Percentiles rank a stretch among this genome's conserved stretches.
phyloP scores from a whole-genome alignment of 345 rosid species.

The Kandelia obovata region DNA sequence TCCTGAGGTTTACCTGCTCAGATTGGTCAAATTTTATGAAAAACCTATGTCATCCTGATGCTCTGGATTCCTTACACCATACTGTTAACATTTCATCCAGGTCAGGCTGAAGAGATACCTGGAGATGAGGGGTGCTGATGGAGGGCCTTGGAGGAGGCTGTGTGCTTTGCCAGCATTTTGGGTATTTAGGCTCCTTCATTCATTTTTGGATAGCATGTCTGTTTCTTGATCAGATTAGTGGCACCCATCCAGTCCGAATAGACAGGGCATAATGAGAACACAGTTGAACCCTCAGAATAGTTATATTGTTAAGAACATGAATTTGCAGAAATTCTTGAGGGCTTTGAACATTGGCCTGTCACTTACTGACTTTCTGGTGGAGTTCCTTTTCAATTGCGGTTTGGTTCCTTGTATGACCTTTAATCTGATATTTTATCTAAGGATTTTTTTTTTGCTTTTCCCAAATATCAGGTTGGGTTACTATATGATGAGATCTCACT shows the following conservation, averaged over 20 bases:
- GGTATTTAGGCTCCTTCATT: constrained; percentile 44
- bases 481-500: constrained; percentile 80
- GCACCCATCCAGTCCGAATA: constrained; percentile 7
- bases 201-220: constrained; percentile 6
- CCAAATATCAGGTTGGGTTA: constrained; percentile 68
- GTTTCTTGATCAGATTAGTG: not conserved
- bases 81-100: constrained; percentile 32
- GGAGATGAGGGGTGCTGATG: constrained; percentile 99
- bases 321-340: too few species aligned
- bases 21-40: constrained; percentile 11
- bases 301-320: too few species aligned
- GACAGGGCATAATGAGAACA: not conserved
- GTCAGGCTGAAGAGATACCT: constrained; percentile 94
- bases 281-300: not conserved
- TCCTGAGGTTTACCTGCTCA: constrained; percentile 62
- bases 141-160: constrained; percentile 97
- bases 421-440: too few species aligned
- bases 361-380: too few species aligned
- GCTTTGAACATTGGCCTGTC: too few species aligned
- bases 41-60: constrained; percentile 1
- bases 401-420: too few species aligned
- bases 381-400: too few species aligned
- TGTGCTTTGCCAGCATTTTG: constrained; percentile 97
- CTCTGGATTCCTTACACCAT: constrained; percentile 15
- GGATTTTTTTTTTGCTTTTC: not conserved